Evolutionary conservation across 306 rosid genomes (phyloP).

Genomic region (Cucumis melo): DNA sequence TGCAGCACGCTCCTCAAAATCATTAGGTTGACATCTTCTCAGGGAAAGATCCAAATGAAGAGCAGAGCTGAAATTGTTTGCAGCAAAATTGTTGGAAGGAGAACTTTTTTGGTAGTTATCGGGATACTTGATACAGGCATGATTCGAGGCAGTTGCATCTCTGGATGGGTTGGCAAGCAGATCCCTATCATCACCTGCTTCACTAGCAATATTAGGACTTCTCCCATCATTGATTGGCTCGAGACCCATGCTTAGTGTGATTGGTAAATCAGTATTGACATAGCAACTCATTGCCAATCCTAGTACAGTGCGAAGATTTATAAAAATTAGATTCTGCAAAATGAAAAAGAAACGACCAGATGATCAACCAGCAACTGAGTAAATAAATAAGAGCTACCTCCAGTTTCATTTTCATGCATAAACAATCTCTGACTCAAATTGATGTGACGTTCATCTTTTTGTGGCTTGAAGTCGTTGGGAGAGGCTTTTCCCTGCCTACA

Average conservation of each 20-base stretch:
- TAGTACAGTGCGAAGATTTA: slow-evolving; percentile 9
- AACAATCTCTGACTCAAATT: slow-evolving; percentile 22
- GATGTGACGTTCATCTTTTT: slow-evolving; percentile 27
- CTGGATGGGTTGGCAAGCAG: slow-evolving; percentile 34
- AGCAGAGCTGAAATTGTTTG: slow-evolving; percentile 32
- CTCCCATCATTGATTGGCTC: slow-evolving; percentile 26
- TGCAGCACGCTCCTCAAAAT: slow-evolving; percentile 31
- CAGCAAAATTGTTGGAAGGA: slow-evolving; percentile 37
- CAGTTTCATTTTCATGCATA: slow-evolving; percentile 25
- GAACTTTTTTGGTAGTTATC: slow-evolving; percentile 26
- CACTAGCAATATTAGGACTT: slow-evolving; percentile 27
- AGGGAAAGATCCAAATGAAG: slow-evolving; percentile 82
- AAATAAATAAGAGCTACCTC: slow-evolving; percentile 33
- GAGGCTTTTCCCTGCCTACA: slow-evolving; percentile 20
- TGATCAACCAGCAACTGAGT: not conserved
- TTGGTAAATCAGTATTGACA: slow-evolving; percentile 28
- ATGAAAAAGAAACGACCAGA: not conserved
- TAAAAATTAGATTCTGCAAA: slow-evolving; percentile 17
- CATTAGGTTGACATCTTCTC: slow-evolving; percentile 44
- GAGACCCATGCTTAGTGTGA: slow-evolving; percentile 24
- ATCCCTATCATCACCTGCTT: slow-evolving; percentile 43
- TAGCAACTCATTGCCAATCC: slow-evolving; percentile 26
- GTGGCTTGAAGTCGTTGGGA: slow-evolving; percentile 29
- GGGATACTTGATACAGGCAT: slow-evolving; percentile 34
- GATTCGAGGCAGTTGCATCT: slow-evolving; percentile 59